Percentiles rank a stretch among this genome's conserved stretches.
phyloP scores from a whole-genome alignment of 2,329 filamentous ascomycete species.

The Fusarium begoniae region DNA sequence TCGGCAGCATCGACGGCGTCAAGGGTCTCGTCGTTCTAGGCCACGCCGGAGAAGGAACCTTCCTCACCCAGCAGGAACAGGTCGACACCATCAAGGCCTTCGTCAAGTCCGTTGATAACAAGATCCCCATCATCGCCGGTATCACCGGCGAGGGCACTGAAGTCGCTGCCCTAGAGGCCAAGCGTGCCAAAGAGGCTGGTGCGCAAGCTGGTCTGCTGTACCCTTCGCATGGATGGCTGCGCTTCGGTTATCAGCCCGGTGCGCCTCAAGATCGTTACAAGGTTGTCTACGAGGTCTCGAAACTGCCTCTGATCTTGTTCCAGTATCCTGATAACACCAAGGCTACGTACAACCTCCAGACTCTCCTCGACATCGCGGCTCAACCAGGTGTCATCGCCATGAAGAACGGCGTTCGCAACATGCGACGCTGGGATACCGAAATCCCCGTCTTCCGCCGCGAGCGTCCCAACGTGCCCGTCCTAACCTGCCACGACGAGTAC shows the following conservation, averaged over 20 bases:
- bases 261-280: conserved; percentile 63
- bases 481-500: conserved; percentile 64
- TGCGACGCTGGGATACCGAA: conserved; percentile 65
- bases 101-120: conserved; percentile 60
- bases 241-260: conserved; percentile 63
- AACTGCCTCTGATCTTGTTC: conserved; percentile 61
- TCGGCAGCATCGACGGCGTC: conserved; percentile 60
- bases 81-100: conserved; percentile 60
- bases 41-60: conserved; percentile 64
- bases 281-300: conserved; percentile 58
- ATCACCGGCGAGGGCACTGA: conserved; percentile 64
- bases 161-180: conserved; percentile 60
- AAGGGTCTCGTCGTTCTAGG: conserved; percentile 63
- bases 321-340: conserved; percentile 64
- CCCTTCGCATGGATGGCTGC: conserved; percentile 63
- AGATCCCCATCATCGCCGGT: conserved; percentile 61
- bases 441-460: conserved; percentile 61
- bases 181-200: conserved; percentile 60
- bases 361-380: conserved; percentile 61
- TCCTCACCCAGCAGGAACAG: conserved; percentile 61
- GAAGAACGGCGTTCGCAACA: conserved; percentile 66
- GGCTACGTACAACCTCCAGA: conserved; percentile 61
- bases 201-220: conserved; percentile 61
- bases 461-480: conserved; percentile 59
- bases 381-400: conserved; percentile 63